Evolutionary conservation across 192 early-diverging fungal species (phyloP).

Genomic region (Backusella sp.): DNA sequence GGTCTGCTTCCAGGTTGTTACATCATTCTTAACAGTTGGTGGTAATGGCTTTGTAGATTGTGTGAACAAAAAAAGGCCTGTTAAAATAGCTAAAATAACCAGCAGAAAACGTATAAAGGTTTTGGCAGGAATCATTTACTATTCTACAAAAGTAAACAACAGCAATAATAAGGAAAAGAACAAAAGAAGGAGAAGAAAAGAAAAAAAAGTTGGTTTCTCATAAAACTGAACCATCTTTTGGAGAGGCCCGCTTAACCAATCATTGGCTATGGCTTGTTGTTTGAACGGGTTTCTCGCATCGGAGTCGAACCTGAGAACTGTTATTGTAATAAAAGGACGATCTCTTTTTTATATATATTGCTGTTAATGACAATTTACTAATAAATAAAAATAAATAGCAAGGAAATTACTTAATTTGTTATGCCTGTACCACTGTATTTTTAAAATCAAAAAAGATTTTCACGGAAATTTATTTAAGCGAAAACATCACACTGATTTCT

Average conservation of each 20-base stretch:
- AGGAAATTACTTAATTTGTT: no score
- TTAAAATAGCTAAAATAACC: background rate
- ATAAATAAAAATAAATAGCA: background rate
- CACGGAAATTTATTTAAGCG: no score
- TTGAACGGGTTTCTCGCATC: background rate
- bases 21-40: background rate
- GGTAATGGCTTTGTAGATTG: constrained; percentile 1
- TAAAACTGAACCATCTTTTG: background rate
- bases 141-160: background rate
- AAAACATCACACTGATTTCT: no score
- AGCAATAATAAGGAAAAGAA: background rate
- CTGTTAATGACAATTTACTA: background rate
- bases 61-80: constrained; percentile 15
- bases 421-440: no score
- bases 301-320: background rate
- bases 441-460: no score
- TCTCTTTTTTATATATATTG: background rate
- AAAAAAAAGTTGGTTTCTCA: background rate
- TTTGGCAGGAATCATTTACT: background rate
- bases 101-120: background rate
- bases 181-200: background rate
- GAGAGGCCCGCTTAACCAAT: background rate
- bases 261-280: background rate
- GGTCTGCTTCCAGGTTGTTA: background rate
- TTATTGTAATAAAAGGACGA: background rate